Base-by-base conservation (phyloP, 139 green algal genomes). In the Parachlorella kessleri region DNA sequence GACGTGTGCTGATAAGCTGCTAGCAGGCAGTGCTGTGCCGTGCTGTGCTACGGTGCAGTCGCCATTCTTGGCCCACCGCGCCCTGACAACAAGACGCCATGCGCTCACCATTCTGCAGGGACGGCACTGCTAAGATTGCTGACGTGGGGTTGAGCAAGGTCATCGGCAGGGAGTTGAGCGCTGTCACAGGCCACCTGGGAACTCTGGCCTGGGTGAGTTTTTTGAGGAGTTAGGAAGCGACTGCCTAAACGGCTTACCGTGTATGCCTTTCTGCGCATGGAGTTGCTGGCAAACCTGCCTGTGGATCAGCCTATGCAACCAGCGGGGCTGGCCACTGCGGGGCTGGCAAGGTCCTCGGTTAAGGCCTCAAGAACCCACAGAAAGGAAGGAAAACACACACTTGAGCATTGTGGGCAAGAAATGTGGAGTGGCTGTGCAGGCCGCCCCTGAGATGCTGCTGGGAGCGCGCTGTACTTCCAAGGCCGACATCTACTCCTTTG, bases 81-180 rank as follows among this genome's bases (percentile, higher is more conserved):
- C 28, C 37, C n/a, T 8, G 2, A 32, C 66, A 40, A 28, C 66
- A 40, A 14, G 38, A 42, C 40, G 6, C 9, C n/a, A 10, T 41
- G 10, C n/a, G 6, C 32, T 9, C 38, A 33, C 67, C 18, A 28
- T 3, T 21, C 1, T 28, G 40, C 64, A 79, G 80, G 9, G 84
- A 85, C n/a, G 73, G 76, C 32, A 82, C 74, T 18, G 84, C 84
- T 55, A 88, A 88, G 68, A 81, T 88, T 54, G 84, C 80, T 3
- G 84, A 88, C 63, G 84, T 88, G 4, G 84, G 84, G 24, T 26
- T 88, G 39, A 73, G 80, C 33, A 84, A 82, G 69, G 86, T 86
- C 69, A 72, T 86, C 23, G 73, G 39, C 28, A 66, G 68, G 33
- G 75, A 81, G 26, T 74, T 68, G 30, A 54, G 14, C 9, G 75